These are phyloP conservation scores for Clausena lansium DNA, from an alignment of 345 rosid species.

Conservation along the genomic window DNA sequence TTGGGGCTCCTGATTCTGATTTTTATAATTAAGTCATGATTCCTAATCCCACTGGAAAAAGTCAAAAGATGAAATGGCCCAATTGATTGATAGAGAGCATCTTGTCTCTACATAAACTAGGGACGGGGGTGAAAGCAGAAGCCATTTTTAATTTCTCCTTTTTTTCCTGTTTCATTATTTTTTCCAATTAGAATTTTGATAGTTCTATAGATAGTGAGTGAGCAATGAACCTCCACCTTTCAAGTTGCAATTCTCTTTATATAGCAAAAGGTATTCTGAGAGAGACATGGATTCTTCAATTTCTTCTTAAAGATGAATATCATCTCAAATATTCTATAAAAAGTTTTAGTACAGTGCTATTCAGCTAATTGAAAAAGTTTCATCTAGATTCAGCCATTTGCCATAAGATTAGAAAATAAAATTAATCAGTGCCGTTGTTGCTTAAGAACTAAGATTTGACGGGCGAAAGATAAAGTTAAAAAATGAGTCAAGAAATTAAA, in stretches of 20 bases:
- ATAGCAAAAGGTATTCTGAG: constrained; percentile 20
- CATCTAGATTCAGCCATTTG: neutral
- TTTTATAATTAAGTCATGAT: constrained; percentile 35
- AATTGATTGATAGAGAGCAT: constrained; percentile 35
- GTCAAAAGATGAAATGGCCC: constrained; percentile 2
- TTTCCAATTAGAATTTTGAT: constrained; percentile 11
- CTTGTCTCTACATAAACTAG: constrained; percentile 36
- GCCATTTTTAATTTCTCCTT: neutral
- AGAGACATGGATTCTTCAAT: constrained; percentile 31
- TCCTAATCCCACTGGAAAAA: constrained; percentile 17
- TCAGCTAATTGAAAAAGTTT: neutral
- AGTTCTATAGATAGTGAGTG: constrained; percentile 28
- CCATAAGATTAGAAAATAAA: neutral
- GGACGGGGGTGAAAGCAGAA: constrained; percentile 32
- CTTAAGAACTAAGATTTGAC: too few relatives aligned
- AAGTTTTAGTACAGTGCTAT: neutral
- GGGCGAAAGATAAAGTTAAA: too few relatives aligned
- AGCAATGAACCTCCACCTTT: constrained; percentile 44
- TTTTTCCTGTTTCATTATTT: constrained; percentile 8
- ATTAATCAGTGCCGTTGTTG: neutral
- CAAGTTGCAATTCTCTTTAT: constrained; percentile 24
- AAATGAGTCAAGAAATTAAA: too few relatives aligned
- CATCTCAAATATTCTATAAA: neutral
- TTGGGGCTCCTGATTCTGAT: constrained; percentile 49
- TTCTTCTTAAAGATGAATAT: neutral